Percentiles rank a stretch among this genome's conserved stretches.
Conservation (phyloP, 2,329 filamentous ascomycete genomes). For the Clonostachys rosea region DNA sequence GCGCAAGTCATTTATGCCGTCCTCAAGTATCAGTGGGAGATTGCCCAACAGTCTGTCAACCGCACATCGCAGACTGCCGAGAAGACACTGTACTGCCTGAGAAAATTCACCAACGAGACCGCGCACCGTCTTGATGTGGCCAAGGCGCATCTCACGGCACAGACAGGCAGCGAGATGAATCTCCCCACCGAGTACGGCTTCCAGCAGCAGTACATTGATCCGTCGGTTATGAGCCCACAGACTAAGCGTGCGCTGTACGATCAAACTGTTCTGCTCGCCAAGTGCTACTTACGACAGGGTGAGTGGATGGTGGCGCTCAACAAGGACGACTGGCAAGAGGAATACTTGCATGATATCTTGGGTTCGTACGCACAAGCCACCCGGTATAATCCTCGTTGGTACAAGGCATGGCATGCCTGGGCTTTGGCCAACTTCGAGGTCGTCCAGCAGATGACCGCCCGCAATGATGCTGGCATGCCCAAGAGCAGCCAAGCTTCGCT, state of each 20-base stretch:
- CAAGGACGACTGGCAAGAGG: constrained; percentile 83
- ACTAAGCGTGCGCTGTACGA: constrained; percentile 51
- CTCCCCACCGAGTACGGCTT: constrained; percentile 43
- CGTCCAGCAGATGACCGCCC: constrained; percentile 73
- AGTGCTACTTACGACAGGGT: constrained; percentile 93
- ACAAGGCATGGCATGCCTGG: constrained; percentile 99
- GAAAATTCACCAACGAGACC: constrained; percentile 56
- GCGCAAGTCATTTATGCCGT: constrained; percentile 94
- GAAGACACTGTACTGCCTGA: constrained; percentile 53
- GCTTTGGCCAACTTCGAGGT: constrained; percentile 98
- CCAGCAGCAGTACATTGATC: constrained; percentile 35
- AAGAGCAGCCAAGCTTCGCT: constrained; percentile 60
- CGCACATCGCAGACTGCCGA: constrained; percentile 40
- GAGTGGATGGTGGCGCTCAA: constrained; percentile 91
- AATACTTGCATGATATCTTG: constrained; percentile 82
- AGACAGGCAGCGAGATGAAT: constrained; percentile 39
- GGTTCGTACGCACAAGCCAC: constrained; percentile 90
- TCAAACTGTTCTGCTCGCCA: constrained; percentile 73
- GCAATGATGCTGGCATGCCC: constrained; percentile 48
- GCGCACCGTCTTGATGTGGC: constrained; percentile 49
- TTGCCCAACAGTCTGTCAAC: constrained; percentile 56
- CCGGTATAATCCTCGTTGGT: constrained; percentile 90
- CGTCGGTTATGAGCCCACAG: constrained; percentile 39
- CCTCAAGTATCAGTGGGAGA: constrained; percentile 94
- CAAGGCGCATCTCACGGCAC: constrained; percentile 42